Base-by-base conservation (phyloP, 371 early-diverging fungal genomes). In the Mucor circinelloides region DNA sequence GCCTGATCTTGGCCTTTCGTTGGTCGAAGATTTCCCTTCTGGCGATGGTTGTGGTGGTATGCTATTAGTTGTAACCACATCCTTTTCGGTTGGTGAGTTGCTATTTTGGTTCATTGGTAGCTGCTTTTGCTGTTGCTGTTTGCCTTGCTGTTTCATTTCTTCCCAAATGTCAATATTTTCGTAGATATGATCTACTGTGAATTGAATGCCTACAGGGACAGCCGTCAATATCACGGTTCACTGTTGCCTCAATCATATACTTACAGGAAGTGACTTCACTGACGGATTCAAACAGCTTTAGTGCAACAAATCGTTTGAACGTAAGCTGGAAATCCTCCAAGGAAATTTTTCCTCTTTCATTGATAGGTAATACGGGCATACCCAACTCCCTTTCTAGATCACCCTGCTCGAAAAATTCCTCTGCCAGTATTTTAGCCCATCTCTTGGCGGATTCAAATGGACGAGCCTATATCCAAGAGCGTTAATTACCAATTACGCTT, bases 331-430 rank as follows among this genome's bases (percentile, higher is more conserved):
- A 83, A 52, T 81, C 74, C 36, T 72, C 80, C 58, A 80, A 46
- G 3, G 58, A 32, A 19, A 81, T 61, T 34, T 79, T 79, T 12
- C 78, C 81, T 60, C 81, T 64, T 46, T 83, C 71, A 54, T 81
- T 79, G 17, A 80, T 76, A 0, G 84, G 80, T 42, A 81, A 54
- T 0, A 79, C 78, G 6, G 66, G 62, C 27, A 89, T 64, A 0
- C 87, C 88, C 30, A 90, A 72, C 67, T 86, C 85, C 63, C 80
- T 83, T 72, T 92, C 92, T n/a, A 87, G 66, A 60, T 90, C 89
- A 3, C 89, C 90, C 71, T 92, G 92, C 57, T 81, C 80, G 50
- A 76, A 79, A 64, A 87, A 89, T 64, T 91, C 91, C 60, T 89
- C 85, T 58, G 86, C 66, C 9, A 91, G 70, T 2, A 82, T 78